These are phyloP conservation scores for Rhodotorula sp. DNA, from an alignment of 1,284 basidiomycete genomes.

Conservation along the genomic window DNA sequence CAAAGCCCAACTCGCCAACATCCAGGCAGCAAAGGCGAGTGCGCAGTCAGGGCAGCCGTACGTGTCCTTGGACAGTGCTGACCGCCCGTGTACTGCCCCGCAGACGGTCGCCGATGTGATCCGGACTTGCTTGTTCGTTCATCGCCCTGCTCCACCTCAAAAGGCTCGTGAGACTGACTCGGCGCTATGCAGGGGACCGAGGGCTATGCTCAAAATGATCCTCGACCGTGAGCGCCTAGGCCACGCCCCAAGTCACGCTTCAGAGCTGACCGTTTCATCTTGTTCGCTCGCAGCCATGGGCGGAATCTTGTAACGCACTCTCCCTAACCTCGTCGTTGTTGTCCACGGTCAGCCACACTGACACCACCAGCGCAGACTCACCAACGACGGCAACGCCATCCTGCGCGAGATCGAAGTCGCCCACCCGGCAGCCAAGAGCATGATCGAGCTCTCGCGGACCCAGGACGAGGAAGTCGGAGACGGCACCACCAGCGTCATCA, in stretches of 20 bases:
- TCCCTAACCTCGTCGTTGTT: background rate
- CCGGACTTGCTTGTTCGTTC: slow-evolving; percentile 61
- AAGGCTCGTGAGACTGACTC: background rate
- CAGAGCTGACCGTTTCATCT: background rate
- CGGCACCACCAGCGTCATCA: slow-evolving; percentile 96
- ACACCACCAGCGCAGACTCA: slow-evolving; percentile 61
- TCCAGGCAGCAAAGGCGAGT: slow-evolving; percentile 83
- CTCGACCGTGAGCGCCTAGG: slow-evolving; percentile 59
- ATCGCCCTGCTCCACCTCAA: background rate
- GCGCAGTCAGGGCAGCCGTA: background rate
- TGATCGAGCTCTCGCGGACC: slow-evolving; percentile 96
- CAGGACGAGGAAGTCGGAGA: slow-evolving; percentile 99
- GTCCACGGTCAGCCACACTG: background rate
- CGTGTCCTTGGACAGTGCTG: background rate
- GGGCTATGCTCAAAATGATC: slow-evolving; percentile 99
- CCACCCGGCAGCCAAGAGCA: slow-evolving; percentile 97
- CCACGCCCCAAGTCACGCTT: background rate
- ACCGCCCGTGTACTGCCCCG: background rate
- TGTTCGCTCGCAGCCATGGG: slow-evolving; percentile 65
- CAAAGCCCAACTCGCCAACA: slow-evolving; percentile 96
- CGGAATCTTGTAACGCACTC: slow-evolving; percentile 73
- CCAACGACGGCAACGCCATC: slow-evolving; percentile 97
- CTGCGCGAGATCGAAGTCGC: slow-evolving; percentile 96
- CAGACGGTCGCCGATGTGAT: slow-evolving; percentile 99
- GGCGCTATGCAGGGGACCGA: slow-evolving; percentile 59